Base-by-base conservation (phyloP, 345 rosid genomes). In the Brassica incana region DNA sequence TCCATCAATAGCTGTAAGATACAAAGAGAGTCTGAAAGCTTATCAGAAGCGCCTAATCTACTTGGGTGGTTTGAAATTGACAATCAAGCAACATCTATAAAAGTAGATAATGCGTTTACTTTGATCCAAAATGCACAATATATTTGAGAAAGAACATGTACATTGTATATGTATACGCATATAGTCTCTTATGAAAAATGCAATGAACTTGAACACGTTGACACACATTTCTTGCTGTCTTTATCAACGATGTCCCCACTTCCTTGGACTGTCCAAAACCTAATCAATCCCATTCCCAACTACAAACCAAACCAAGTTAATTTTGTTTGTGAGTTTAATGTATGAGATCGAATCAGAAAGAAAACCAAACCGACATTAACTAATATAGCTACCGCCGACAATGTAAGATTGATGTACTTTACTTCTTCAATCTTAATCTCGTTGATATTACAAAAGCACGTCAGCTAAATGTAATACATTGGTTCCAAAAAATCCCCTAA, bases 201-300 rank as follows among this genome's bases (percentile, higher is more conserved):
- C 78, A 67, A 32, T 73, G 82, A 79, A 79, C 43, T 20, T 65
- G 7, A 5, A 72, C 72, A 78, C 80, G 76, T 70, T 72, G 81
- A 78, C 67, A 65, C 33, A 25, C 29, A 18, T 59, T 18, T 40
- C 30, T 72, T 56, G 65, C n/a, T 65, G 71, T 77, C 48, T 59
- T 56, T 52, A 54, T 27, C 29, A 38, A 36, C 36, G 7, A 65
- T 29, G 82, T 73, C 82, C 82, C 82, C 78, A 79, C 70, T 48
- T 74, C 10, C 48, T 60, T 73, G 65, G 68, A 30, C 14, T 33
- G 43, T 60, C 40, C 54, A 6, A n/a, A 27, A 66, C 0, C 38
- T 66, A 66, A 73, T 73, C 69, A 73, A 67, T 73, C 30, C 30
- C 30, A 27, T 27, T 27, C 20, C 40, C 78, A 79, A 72, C 54